Evolutionary conservation across 805 yeast species (phyloP), one percentile per base, ranked within the genome.

Genomic region (Komagataella pseudopastoris): DNA sequence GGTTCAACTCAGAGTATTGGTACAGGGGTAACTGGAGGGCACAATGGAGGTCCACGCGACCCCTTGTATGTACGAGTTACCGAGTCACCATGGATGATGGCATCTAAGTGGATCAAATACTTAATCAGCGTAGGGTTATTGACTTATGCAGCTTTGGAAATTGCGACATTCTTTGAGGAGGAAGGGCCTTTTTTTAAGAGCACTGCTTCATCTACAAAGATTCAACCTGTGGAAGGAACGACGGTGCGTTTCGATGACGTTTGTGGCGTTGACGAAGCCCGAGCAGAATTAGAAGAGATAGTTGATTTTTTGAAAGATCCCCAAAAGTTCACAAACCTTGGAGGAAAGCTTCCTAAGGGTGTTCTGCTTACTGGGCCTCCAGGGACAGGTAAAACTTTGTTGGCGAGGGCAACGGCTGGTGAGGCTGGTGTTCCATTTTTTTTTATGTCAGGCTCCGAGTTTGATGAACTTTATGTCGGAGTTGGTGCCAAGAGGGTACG

Each of bases 361-460:
- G 96, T 93, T 6, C 71, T 93, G 53, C 74, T 91, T 56, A 93
- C 98, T 10, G 99, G 99, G 48, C 99, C 99, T 44, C 99, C 99
- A 46, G 99, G 99, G 69, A 91, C 99, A 5, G 99, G 99, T 78
- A 91, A 93, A 66, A 93, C 99, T 1, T 73, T 91, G 58, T 77
- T 93, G 56, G 98, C 98, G 0, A 81, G 98, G 60, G 98, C 99
- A 24, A 95, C 96, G 30, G 99, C 99, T 6, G 98, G 98, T 56
- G 98, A 91, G 69, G 98, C 99, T 6, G 98, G 96, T 52, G 98
- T 93, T 22, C 99, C 98, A 46, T 93, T 93, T 64, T 91, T 90
- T 69, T 91, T 91, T 68, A 91, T 93, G 97, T 87, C 96, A 5
- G 99, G 99, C 48, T 88, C 96, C 1, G 99, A 93, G 66, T 93